Conservation (phyloP, 2,329 filamentous ascomycete genomes). For the Ophiocordyceps camponoti-floridani region DNA sequence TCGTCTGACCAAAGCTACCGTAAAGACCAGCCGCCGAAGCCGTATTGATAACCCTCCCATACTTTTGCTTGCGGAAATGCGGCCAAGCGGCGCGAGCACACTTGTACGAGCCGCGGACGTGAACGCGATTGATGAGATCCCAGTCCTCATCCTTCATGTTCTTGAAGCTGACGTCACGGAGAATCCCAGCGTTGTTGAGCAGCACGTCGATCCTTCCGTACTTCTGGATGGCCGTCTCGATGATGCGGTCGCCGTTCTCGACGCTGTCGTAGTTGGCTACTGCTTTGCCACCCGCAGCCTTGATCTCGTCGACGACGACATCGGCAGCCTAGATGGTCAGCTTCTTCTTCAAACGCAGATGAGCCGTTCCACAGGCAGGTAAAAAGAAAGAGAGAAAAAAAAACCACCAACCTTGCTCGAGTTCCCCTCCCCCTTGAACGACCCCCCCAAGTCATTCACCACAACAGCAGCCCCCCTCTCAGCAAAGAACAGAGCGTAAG, state of each 20-base stretch:
- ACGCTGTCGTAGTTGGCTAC: constrained; percentile 96
- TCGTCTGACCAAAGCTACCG: constrained; percentile 87
- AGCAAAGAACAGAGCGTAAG: constrained; percentile 79
- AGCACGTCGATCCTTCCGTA: constrained; percentile 85
- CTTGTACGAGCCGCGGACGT: constrained; percentile 90
- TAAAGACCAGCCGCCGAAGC: constrained; percentile 91
- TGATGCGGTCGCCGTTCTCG: constrained; percentile 84
- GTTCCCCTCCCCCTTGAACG: constrained; percentile 81
- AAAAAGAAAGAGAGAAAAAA: not conserved
- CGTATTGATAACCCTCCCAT: constrained; percentile 89
- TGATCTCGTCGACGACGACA: constrained; percentile 69
- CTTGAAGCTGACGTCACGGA: constrained; percentile 92
- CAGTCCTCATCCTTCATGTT: constrained; percentile 96
- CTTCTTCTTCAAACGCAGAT: not conserved
- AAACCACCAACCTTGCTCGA: constrained; percentile 52
- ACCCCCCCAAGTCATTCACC: constrained; percentile 88
- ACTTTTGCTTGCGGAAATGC: constrained; percentile 97
- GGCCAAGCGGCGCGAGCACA: constrained; percentile 90
- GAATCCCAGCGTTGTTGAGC: constrained; percentile 94
- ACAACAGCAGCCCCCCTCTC: constrained; percentile 86
- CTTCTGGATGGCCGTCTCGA: constrained; percentile 65
- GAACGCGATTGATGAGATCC: constrained; percentile 86
- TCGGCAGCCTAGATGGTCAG: constrained; percentile 49
- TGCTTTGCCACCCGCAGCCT: constrained; percentile 77
- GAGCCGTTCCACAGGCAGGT: not conserved